Base-by-base conservation (phyloP, 768 basidiomycete species). In the Vararia minispora region DNA sequence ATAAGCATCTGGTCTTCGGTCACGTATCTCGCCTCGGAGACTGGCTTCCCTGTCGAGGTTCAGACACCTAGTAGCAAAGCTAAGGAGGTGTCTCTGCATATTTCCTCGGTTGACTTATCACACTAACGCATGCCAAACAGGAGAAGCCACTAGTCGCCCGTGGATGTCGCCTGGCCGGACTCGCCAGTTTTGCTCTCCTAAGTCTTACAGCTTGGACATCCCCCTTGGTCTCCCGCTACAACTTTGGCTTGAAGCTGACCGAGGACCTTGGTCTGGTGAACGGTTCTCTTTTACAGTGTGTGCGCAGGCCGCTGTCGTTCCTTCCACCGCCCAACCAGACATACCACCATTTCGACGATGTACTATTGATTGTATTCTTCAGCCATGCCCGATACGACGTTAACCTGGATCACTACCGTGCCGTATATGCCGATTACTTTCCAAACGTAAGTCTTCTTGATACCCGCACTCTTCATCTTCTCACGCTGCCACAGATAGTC, bases 311-410 rank as follows among this genome's bases (percentile, higher is more conserved):
- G 22, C 34, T 54, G 25, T 41, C 34, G 6, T 45, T 46, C 31
- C 35, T 46, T 17, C 50, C 48, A 25, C 27, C 38, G 13, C 39
- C 3, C 13, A 20, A 49, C 16, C 40, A 49, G 23, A 48, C 50
- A 29, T 66, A 62, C 35, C 53, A 56, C 23, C 49, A 51, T 8
- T 72, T 72, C 44, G 58, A 59, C 41, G 50, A 68, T 31, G 43
- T 71, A 11, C 51, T 71, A 9, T 50, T 72, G 24, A 48, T 71
- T 33, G 66, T 70, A 7, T 72, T 71, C 53, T 71, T 71, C 40
- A 71, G 68, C 33, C 69, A 71, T 40, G 49, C 64, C 17, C 52
- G 69, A 31, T 72, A 71, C 37, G 56, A 68, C 45, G 53, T 52
- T 23, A 69, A 71, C 40, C 43, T 71, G 18, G 69, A 71, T 41